Conservation (phyloP, 495 filamentous ascomycete genomes). For the Penicillium coprophilum region DNA sequence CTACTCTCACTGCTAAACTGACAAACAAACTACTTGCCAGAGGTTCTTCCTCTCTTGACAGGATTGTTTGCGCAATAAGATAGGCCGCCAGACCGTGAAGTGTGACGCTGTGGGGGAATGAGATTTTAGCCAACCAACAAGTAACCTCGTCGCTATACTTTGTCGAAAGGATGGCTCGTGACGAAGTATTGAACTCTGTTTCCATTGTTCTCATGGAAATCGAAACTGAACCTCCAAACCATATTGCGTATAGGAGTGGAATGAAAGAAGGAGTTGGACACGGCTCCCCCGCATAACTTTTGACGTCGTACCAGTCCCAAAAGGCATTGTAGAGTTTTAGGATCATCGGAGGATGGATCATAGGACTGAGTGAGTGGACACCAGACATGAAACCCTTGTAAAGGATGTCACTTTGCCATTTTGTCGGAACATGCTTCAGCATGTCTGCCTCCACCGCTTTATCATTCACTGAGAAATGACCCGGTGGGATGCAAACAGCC, state of each 20-base stretch:
- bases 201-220: conserved; percentile 46
- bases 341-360: conserved; percentile 46
- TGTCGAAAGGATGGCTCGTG: conserved; percentile 40
- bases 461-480: conserved; percentile 38
- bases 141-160: conserved; percentile 44
- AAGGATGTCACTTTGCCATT: conserved; percentile 46
- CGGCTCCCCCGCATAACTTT: conserved; percentile 43
- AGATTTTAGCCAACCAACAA: conserved; percentile 44
- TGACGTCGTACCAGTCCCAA: conserved; percentile 51
- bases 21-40: conserved; percentile 49
- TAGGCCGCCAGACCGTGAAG: conserved; percentile 48
- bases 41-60: conserved; percentile 50
- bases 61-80: conserved; percentile 47
- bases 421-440: conserved; percentile 45
- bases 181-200: conserved; percentile 41
- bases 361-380: conserved; percentile 46
- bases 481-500: conserved; percentile 39
- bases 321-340: conserved; percentile 44
- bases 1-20: conserved; percentile 61
- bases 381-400: conserved; percentile 52
- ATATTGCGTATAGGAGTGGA: conserved; percentile 48
- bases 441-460: conserved; percentile 44
- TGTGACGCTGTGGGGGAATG: conserved; percentile 47
- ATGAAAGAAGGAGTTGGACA: conserved; percentile 47
- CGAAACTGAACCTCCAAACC: conserved; percentile 50